phyloP scores from a whole-genome alignment of 2,329 filamentous ascomycete species.

The Cadophora malorum region DNA sequence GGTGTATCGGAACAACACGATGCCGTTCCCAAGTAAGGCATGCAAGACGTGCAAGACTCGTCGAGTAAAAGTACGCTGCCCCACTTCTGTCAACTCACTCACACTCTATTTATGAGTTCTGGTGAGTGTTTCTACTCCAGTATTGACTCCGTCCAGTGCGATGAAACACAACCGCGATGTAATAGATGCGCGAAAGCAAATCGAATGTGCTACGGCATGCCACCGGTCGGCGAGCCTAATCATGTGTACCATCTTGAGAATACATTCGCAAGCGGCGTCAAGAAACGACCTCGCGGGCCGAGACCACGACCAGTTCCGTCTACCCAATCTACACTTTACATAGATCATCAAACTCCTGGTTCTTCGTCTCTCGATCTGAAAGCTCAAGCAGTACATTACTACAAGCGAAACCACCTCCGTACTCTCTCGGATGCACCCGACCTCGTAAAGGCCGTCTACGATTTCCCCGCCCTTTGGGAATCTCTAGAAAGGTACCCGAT shows the following conservation, averaged over 20 bases:
- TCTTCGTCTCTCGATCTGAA: conserved; percentile 38
- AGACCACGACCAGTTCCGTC: conserved; percentile 32
- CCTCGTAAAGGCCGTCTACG: conserved; percentile 22
- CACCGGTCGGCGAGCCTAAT: not conserved
- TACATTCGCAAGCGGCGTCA: conserved; percentile 41
- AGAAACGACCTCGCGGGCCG: conserved; percentile 45
- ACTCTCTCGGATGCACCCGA: conserved; percentile 28
- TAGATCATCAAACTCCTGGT: too few species aligned
- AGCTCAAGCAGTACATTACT: conserved; percentile 41
- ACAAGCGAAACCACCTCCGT: conserved; percentile 39
- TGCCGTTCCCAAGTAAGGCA: conserved; percentile 32
- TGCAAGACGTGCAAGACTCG: conserved; percentile 43
- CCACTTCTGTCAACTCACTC: not conserved
- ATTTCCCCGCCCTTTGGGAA: conserved; percentile 23
- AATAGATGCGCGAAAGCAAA: conserved; percentile 2
- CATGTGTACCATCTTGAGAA: conserved; percentile 40
- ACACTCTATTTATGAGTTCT: not conserved
- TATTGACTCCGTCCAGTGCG: conserved; percentile 35
- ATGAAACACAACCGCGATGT: conserved; percentile 21
- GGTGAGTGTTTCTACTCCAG: not conserved
- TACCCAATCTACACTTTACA: not conserved
- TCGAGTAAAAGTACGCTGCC: conserved; percentile 40
- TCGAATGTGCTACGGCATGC: not conserved
- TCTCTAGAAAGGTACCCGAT: conserved; percentile 27
- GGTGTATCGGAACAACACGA: conserved; percentile 1